Base-by-base conservation (phyloP, 1,139 yeast species). In the Pichia sp. region DNA sequence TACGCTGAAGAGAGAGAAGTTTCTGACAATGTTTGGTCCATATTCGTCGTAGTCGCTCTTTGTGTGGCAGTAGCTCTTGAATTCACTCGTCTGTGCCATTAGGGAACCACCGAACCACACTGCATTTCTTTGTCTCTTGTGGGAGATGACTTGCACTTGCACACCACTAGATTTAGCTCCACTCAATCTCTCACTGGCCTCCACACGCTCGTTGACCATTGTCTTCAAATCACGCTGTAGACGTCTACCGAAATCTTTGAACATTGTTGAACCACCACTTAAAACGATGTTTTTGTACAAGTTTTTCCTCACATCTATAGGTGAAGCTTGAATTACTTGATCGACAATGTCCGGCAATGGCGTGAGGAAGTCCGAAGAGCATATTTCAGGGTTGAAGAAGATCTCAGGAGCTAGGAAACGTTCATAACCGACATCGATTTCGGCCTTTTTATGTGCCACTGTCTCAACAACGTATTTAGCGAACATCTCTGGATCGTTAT, bases 71-170 rank as follows among this genome's bases (percentile, higher is more conserved):
- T 87, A 87, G 59, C 94, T 79, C 64, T 83, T 86, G 66, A 91
- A 91, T 62, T 91, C 98, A 13, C 95, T 78, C 15, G 99, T 93
- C 64, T 88, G 97, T 2, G 99, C 97, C 57, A 93, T 72, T 51
- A 93, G 68, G 16, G 96, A 84, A 46, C 98, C 99, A 50, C 99
- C 99, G 59, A 88, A 93, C 98, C 98, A 93, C 41, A 93, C 99
- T 8, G 99, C 99, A 55, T 91, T 86, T 58, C 96, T 75, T 67
- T 93, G 99, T 64, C 93, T 84, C 68, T 91, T 87, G 66, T 93
- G 99, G 19, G 94, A 78, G 49, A 93, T 88, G 45, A 93, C 99
- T 64, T 85, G 94, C 39, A 93, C 99, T 41, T 88, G 95, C 33
- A 93, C 91, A 56, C 98, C 98, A 23, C 94, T 84, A 34, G 94